Percentiles rank a stretch among this genome's conserved stretches.
Evolutionary conservation across 2,329 filamentous ascomycete species (phyloP).

Genomic region (Chalaropsis ovoidea): DNA sequence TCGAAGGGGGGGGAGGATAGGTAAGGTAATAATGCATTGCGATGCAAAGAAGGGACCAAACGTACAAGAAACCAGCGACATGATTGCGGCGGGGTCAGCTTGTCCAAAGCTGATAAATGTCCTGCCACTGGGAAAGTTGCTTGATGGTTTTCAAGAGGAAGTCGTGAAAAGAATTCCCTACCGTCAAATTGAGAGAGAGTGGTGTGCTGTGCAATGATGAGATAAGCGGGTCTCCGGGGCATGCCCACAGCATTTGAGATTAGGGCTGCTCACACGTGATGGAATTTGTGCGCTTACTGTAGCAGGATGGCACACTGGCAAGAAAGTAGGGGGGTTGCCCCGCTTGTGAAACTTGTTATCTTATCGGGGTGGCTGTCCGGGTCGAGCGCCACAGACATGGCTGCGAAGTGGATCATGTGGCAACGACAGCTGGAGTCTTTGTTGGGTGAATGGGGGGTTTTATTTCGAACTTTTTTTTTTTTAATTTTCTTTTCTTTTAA

Average conservation of each 20-base stretch:
- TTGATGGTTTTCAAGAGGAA: slow-evolving; percentile 25
- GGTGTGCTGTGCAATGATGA: slow-evolving; percentile 23
- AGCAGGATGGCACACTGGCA: neutral
- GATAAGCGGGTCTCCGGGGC: slow-evolving; percentile 26
- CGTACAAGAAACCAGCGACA: slow-evolving; percentile 27
- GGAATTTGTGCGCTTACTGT: neutral
- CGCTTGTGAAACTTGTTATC: neutral
- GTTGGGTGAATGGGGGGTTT: no score
- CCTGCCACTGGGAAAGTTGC: slow-evolving; percentile 26
- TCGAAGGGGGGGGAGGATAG: neutral
- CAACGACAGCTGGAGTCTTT: no score
- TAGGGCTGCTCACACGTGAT: slow-evolving; percentile 27
- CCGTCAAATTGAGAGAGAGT: slow-evolving; percentile 24
- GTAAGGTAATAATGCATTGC: slow-evolving; percentile 1
- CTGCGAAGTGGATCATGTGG: no score
- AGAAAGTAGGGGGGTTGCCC: neutral
- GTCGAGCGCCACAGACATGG: no score
- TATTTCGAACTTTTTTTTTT: no score
- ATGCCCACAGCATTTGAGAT: slow-evolving; percentile 24
- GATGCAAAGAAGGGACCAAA: slow-evolving; percentile 17
- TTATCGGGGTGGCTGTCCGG: neutral
- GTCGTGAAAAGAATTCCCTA: slow-evolving; percentile 23
- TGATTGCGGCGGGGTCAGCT: slow-evolving; percentile 32
- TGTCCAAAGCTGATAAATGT: slow-evolving; percentile 28
- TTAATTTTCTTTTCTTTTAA: no score